phyloP scores from a whole-genome alignment of 257 asterid genomes.

The Ajuga chamaepitys region DNA sequence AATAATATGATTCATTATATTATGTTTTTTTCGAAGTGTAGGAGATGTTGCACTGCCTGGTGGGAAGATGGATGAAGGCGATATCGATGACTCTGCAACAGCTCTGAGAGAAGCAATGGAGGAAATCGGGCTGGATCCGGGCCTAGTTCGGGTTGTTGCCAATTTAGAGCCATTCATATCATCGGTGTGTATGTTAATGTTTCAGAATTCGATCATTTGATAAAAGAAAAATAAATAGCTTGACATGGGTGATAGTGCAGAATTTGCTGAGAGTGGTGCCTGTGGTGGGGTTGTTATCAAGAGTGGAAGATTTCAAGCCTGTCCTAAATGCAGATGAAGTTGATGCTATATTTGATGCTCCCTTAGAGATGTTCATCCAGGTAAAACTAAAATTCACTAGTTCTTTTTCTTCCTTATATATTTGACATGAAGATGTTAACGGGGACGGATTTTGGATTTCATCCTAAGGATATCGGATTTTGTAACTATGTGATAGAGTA shows the following conservation, averaged over 20 bases:
- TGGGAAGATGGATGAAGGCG: constrained; percentile 53
- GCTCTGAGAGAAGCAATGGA: constrained; percentile 59
- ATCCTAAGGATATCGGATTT: too few relatives aligned
- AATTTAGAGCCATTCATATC: constrained; percentile 48
- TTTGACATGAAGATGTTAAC: too few relatives aligned
- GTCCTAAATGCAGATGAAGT: constrained; percentile 50
- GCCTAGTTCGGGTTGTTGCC: constrained; percentile 45
- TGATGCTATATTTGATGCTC: constrained; percentile 53
- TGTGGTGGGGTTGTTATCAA: constrained; percentile 38
- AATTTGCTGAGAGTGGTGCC: constrained; percentile 53
- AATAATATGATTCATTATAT: too few relatives aligned
- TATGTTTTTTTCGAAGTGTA: not conserved
- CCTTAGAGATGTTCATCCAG: constrained; percentile 51
- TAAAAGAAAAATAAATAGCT: not conserved
- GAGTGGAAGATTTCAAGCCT: constrained; percentile 47
- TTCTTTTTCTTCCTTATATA: too few relatives aligned
- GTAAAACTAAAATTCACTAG: too few relatives aligned
- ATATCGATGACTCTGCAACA: constrained; percentile 43
- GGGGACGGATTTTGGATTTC: too few relatives aligned
- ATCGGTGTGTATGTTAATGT: constrained; percentile 16
- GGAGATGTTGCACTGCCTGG: constrained; percentile 64
- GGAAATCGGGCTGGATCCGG: constrained; percentile 48
- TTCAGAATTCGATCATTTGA: not conserved
- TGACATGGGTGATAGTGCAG: constrained; percentile 23
- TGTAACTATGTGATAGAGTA: too few relatives aligned